These are phyloP conservation scores for Hymenoscyphus fraxineus DNA, from an alignment of 2,329 filamentous ascomycete species.

Conservation along the genomic window DNA sequence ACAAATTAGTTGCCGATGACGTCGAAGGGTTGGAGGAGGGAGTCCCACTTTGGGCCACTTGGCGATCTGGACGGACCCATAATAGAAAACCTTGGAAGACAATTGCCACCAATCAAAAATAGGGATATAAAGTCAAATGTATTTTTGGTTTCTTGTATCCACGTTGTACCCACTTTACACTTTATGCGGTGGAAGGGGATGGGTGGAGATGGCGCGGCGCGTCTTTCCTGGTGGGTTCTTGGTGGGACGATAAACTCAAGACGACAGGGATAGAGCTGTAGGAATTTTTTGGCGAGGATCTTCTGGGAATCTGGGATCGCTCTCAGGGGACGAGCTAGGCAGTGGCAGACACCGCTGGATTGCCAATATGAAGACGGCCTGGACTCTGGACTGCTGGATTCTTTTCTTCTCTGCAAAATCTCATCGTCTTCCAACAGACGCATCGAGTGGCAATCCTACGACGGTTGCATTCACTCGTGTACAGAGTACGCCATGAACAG, in stretches of 20 bases:
- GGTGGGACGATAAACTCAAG: neutral
- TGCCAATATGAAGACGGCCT: neutral
- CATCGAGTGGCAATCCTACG: neutral
- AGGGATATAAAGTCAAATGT: neutral
- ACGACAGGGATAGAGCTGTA: neutral
- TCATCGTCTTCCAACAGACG: too few relatives aligned
- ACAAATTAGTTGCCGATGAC: neutral
- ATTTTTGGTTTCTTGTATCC: neutral
- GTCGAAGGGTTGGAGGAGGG: neutral
- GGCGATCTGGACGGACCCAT: neutral
- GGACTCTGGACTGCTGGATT: neutral
- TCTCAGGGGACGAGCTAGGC: neutral
- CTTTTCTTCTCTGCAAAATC: neutral
- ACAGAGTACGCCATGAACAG: neutral
- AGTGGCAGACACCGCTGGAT: neutral
- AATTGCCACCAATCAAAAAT: neutral
- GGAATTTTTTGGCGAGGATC: too few relatives aligned
- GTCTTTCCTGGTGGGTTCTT: too few relatives aligned
- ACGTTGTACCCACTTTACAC: neutral
- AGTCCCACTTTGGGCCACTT: neutral
- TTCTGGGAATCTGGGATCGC: too few relatives aligned
- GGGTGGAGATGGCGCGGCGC: neutral
- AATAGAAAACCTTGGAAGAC: neutral
- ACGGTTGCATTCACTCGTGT: neutral
- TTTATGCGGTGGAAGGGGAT: neutral